These are phyloP conservation scores for Tolypocladium inflatum DNA, from an alignment of 2,329 filamentous ascomycete genomes.

Conservation along the genomic window DNA sequence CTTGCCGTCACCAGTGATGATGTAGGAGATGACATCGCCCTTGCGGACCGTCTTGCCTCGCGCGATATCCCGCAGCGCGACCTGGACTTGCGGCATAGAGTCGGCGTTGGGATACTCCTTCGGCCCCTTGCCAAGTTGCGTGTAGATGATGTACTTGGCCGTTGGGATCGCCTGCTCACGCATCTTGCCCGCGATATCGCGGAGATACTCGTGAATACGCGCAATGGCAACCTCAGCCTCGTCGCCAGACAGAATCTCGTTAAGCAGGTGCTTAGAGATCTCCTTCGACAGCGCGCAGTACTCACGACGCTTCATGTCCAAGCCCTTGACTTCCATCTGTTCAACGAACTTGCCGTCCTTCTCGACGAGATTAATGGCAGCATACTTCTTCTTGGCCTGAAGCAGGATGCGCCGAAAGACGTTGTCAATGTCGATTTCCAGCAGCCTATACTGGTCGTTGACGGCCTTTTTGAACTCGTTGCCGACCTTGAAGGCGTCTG, in stretches of 20 bases:
- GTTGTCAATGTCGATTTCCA: conserved; percentile 98
- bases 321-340: conserved; percentile 94
- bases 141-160: conserved; percentile 94
- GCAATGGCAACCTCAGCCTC: conserved; percentile 81
- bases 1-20: conserved; percentile 70
- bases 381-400: conserved; percentile 99
- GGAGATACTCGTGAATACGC: conserved; percentile 87
- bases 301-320: conserved; percentile 96
- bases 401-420: conserved; percentile 87
- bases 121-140: conserved; percentile 89
- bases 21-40: conserved; percentile 93
- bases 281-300: conserved; percentile 95
- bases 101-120: conserved; percentile 90
- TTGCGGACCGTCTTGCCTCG: conserved; percentile 82
- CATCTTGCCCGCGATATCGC: conserved; percentile 79
- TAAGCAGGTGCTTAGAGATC: conserved; percentile 79
- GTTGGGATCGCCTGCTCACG: conserved; percentile 64
- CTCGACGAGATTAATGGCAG: conserved; percentile 87
- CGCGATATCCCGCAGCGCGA: conserved; percentile 79
- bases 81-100: conserved; percentile 94
- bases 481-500: conserved; percentile 83
- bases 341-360: conserved; percentile 83
- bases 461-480: conserved; percentile 92
- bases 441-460: conserved; percentile 82
- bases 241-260: conserved; percentile 89